Percentiles rank a stretch among this genome's conserved stretches.
Conservation (phyloP, 2,329 filamentous ascomycete genomes). For the Diplodia mutila region DNA sequence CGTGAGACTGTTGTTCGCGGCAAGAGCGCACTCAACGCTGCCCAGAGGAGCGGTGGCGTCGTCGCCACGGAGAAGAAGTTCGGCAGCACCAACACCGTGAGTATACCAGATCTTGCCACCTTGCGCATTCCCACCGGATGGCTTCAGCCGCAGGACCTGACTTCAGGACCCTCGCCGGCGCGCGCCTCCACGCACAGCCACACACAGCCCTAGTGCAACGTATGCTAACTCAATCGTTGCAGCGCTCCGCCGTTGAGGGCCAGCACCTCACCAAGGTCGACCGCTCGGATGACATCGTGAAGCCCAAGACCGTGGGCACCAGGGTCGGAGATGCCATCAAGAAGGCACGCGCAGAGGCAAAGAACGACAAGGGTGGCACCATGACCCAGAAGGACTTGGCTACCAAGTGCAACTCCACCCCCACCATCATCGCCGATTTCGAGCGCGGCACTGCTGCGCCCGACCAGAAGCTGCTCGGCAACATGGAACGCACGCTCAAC, state of each 20-base stretch:
- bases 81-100: conserved; percentile 75
- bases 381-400: conserved; percentile 92
- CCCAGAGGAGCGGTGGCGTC: conserved; percentile 76
- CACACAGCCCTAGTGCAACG: not conserved
- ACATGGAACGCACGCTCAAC: conserved; percentile 84
- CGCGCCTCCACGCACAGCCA: no score
- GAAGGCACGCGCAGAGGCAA: conserved; percentile 75
- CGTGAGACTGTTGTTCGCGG: conserved; percentile 91
- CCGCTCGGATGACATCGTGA: conserved; percentile 95
- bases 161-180: not conserved
- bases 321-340: conserved; percentile 82
- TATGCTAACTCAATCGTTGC: conserved; percentile 46
- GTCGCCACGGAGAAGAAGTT: conserved; percentile 92
- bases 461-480: conserved; percentile 78
- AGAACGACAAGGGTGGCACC: conserved; percentile 69
- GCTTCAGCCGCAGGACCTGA: not conserved
- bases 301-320: conserved; percentile 83
- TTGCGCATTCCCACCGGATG: conserved; percentile 6
- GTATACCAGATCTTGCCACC: conserved; percentile 42
- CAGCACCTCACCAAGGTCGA: conserved; percentile 98
- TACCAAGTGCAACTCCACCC: conserved; percentile 86
- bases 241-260: conserved; percentile 67
- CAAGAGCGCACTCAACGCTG: conserved; percentile 83
- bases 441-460: conserved; percentile 78
- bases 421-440: conserved; percentile 78